Evolutionary conservation across 2,329 filamentous ascomycete species (phyloP), one percentile per base, ranked within the genome.

Genomic region (Curvularia verruculosa): DNA sequence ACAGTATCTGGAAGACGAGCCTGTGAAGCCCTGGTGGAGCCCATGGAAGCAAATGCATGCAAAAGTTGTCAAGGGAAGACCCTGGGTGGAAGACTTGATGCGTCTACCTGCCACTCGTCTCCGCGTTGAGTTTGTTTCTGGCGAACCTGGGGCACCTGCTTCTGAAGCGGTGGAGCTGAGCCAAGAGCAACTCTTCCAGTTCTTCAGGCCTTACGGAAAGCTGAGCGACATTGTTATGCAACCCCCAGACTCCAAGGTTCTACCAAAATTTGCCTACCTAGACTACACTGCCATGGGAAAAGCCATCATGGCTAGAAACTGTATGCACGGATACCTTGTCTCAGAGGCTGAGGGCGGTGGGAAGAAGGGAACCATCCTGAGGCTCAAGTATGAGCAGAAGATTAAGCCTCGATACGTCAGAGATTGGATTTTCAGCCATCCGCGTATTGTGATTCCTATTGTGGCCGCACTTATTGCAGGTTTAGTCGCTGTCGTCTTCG

Each of bases 61-160:
- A 1, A 87, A 87, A 23, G 79, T 92, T 6, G 95, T 99, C 2
- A 83, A 86, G 53, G 95, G 95, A 9, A 86, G 88, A 21, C 95
- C 95, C 0, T 99, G 95, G 95, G 84, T 98, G 2, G 95, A 98
- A 71, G 95, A 99, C 72, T 80, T 99, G 26, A 90, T 92, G 65
- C 86, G 92, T 6, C 87, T 92, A 49, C 95, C 95, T 0, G 91
- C 88, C 55, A 82, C 82, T 39, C 84, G 90, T 26, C 70, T 99
- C 36, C 89, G 87, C 65, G 87, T 97, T 21, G 94, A 98, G 71
- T 98, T 97, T 63, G 83, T 94, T 7, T 86, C 92, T 3, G 84
- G 86, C 0, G 83, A 84, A 24, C 84, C 91, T 0, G 92, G 90
- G n/a, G 83, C 81, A 1, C 85, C 90, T 0, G 91, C 90, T 19